A percentile compares a stretch with the other conserved stretches of the same genome.
Conservation (phyloP, 768 basidiomycete genomes). For the Nidula microcarpa region DNA sequence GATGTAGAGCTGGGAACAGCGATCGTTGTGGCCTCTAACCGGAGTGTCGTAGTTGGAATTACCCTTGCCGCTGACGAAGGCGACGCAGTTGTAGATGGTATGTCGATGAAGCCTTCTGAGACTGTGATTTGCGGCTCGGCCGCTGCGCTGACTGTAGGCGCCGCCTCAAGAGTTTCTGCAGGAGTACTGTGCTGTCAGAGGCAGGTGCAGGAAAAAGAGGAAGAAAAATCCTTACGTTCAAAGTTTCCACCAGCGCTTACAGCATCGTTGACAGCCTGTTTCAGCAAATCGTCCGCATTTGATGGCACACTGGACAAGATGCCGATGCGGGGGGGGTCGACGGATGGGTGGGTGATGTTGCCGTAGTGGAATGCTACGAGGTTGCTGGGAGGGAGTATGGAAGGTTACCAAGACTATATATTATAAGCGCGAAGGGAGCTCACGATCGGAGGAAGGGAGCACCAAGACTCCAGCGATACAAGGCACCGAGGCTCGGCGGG, state of each 20-base stretch:
- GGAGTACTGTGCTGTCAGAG: neutral
- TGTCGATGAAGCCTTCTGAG: neutral
- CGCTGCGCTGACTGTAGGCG: slow-evolving; percentile 30
- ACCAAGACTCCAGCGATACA: slow-evolving; percentile 73
- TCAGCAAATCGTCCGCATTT: slow-evolving; percentile 39
- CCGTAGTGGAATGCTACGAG: slow-evolving; percentile 70
- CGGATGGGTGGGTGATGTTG: slow-evolving; percentile 62
- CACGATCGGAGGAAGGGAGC: slow-evolving; percentile 72
- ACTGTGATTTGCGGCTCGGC: slow-evolving; percentile 5
- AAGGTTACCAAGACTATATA: neutral
- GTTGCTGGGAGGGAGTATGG: slow-evolving; percentile 31
- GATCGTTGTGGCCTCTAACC: too few relatives aligned
- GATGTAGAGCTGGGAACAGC: too few relatives aligned
- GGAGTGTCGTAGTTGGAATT: too few relatives aligned
- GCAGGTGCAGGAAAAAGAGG: neutral
- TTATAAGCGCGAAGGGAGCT: slow-evolving; percentile 17
- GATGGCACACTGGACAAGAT: slow-evolving; percentile 59
- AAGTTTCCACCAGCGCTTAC: slow-evolving; percentile 32
- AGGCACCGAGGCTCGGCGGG: slow-evolving; percentile 43
- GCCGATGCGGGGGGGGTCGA: slow-evolving; percentile 67
- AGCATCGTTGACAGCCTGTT: slow-evolving; percentile 32
- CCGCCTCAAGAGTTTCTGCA: slow-evolving; percentile 27
- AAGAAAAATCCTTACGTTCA: slow-evolving; percentile 19
- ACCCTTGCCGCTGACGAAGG: too few relatives aligned
- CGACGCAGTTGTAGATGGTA: too few relatives aligned